Conservation (phyloP, 2,329 filamentous ascomycete species). For the Colletotrichum cordylinicola region DNA sequence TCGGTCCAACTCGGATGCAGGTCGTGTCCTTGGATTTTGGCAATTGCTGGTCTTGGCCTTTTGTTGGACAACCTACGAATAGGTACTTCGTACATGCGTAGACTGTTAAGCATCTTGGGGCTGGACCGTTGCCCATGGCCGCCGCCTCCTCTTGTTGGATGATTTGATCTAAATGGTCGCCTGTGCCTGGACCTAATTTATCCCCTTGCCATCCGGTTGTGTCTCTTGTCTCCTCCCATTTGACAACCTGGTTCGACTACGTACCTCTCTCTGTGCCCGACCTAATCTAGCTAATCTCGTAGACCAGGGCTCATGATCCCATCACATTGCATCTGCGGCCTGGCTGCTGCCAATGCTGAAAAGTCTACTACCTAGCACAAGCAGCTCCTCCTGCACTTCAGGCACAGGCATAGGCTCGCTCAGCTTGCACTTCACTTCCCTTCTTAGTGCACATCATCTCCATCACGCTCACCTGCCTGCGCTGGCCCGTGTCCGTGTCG, state of each 20-base stretch:
- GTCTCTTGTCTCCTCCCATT: neutral
- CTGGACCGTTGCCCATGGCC: neutral
- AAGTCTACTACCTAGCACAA: neutral
- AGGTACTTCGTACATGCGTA: neutral
- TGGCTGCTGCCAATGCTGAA: neutral
- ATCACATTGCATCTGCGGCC: constrained; percentile 11
- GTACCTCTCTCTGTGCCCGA: neutral
- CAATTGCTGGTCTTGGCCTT: neutral
- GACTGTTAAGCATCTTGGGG: neutral
- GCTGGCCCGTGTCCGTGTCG: neutral
- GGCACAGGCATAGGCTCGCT: neutral
- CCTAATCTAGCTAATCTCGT: constrained; percentile 9
- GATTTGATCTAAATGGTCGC: neutral
- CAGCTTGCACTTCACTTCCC: neutral
- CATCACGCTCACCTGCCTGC: neutral
- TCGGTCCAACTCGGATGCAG: neutral
- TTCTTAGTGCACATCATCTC: neutral
- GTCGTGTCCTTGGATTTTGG: neutral
- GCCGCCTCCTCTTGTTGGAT: neutral
- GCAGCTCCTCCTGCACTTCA: neutral
- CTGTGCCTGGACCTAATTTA: neutral
- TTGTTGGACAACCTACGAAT: neutral
- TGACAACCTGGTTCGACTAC: neutral
- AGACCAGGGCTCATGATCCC: constrained; percentile 4
- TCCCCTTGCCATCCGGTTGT: neutral